Evolutionary conservation across 202 grass and related monocot genomes (phyloP), one percentile per base, ranked within the genome.

Genomic region (Schoenoplectus triqueter): DNA sequence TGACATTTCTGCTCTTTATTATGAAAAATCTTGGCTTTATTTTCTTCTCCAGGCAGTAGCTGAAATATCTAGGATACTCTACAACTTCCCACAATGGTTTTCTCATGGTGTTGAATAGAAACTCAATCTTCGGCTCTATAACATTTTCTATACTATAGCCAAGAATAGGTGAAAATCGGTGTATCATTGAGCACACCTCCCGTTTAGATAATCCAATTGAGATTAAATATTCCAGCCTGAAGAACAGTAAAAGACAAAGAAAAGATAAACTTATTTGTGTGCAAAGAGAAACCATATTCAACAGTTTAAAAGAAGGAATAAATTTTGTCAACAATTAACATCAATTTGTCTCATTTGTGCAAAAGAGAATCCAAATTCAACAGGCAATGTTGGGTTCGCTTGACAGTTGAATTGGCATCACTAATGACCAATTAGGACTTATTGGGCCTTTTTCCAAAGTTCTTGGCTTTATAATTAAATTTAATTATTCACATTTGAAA

Each of bases 181-280:
- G 89, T n/a, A 98, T 89, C 91, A 98, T 98, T 81, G 95, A 98
- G 84, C 89, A 85, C 1, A 98, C 89, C 31, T 98, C 84, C 87
- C 85, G 86, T 69, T 93, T 93, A 42, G 89, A 89, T 80, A 98
- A 88, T 19, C 95, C 95, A 55, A 82, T 18, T 44, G 64, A 87
- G 81, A 93, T 78, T 0, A 95, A 81, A 85, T 92, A 98, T 18
- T 87, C 89, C 81, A 98, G 71, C 82, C 92, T 98, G 94, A 57
- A 91, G 89, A 20, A 73, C 81, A 11, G 11, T 15, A 64, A 87
- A 69, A 49, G 15, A 63, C 49, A 69, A 85, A 66, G 20, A 77
- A 78, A 78, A 73, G 42, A 71, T 21, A 49, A 15, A 50, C 10
- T 40, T 54, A 39, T 39, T 55, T 54, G 19, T 75, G 50, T 57